Conservation (phyloP, 108 stramenopile species). For the Cyclotella atomus region DNA sequence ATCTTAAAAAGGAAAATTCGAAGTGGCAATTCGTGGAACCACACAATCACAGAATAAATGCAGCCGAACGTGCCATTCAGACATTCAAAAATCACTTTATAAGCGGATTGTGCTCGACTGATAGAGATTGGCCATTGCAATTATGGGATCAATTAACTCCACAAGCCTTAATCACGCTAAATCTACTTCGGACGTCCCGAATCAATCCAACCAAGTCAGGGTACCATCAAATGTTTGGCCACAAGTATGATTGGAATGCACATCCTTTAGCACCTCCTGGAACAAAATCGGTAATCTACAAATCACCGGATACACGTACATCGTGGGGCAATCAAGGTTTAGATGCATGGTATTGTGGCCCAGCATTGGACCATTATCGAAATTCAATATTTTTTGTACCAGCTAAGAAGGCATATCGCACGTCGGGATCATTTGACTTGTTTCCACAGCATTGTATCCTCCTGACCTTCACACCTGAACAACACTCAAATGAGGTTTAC, state of each 20-base stretch:
- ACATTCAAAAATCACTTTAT: conserved; percentile 36
- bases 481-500: background rate
- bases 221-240: conserved; percentile 30
- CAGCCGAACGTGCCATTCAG: conserved; percentile 41
- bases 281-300: conserved; percentile 14
- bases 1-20: background rate
- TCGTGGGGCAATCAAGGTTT: conserved; percentile 28
- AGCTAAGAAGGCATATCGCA: conserved; percentile 21
- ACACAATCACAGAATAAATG: conserved; percentile 16
- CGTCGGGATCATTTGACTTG: conserved; percentile 41
- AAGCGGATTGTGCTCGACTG: conserved; percentile 13
- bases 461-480: conserved; percentile 4
- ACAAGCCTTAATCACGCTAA: background rate
- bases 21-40: conserved; percentile 30
- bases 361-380: conserved; percentile 38
- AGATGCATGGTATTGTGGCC: conserved; percentile 41
- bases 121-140: conserved; percentile 26
- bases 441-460: conserved; percentile 32
- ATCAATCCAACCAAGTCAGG: background rate
- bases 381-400: conserved; percentile 33
- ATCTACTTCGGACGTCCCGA: background rate
- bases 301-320: conserved; percentile 20
- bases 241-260: conserved; percentile 43
- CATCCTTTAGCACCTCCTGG: conserved; percentile 14
- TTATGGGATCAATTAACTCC: background rate